These are phyloP conservation scores for Colletotrichum lini DNA, from an alignment of 2,329 filamentous ascomycete species.

Conservation along the genomic window DNA sequence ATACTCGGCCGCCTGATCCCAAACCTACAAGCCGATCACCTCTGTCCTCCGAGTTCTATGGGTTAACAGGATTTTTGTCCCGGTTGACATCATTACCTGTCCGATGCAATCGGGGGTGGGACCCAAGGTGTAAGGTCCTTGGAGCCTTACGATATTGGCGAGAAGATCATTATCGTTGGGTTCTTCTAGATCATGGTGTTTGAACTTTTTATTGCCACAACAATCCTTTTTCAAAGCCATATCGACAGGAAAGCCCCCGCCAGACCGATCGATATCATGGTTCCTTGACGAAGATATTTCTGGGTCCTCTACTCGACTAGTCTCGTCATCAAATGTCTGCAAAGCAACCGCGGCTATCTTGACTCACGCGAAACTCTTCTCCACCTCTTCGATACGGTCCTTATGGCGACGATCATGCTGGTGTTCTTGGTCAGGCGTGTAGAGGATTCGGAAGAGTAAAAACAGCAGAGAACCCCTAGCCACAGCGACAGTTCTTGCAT, in stretches of 20 bases:
- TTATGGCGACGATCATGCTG: slow-evolving; percentile 57
- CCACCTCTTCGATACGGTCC: slow-evolving; percentile 56
- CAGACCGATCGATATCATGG: slow-evolving; percentile 36
- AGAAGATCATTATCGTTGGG: slow-evolving; percentile 66
- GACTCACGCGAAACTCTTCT: slow-evolving; percentile 52
- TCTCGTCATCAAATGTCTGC: slow-evolving; percentile 60
- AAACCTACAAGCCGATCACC: slow-evolving; percentile 44
- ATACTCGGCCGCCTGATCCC: slow-evolving; percentile 50
- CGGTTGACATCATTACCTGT: slow-evolving; percentile 60
- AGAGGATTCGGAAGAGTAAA: not conserved
- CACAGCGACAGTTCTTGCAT: not conserved
- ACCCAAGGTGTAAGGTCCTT: slow-evolving; percentile 40
- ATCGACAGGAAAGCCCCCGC: slow-evolving; percentile 40
- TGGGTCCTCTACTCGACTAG: slow-evolving; percentile 46
- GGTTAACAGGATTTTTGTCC: slow-evolving; percentile 63
- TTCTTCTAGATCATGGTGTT: slow-evolving; percentile 70
- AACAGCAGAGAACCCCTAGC: not conserved
- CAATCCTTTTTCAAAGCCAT: slow-evolving; percentile 60
- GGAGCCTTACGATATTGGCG: slow-evolving; percentile 48
- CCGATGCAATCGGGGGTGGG: slow-evolving; percentile 54
- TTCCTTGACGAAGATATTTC: slow-evolving; percentile 50
- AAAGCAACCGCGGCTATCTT: slow-evolving; percentile 52
- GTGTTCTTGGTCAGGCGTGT: slow-evolving; percentile 10
- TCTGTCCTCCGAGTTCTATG: slow-evolving; percentile 45
- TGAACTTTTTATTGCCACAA: slow-evolving; percentile 64